phyloP scores from a whole-genome alignment of 768 basidiomycete species.

The Collybia sordida region DNA sequence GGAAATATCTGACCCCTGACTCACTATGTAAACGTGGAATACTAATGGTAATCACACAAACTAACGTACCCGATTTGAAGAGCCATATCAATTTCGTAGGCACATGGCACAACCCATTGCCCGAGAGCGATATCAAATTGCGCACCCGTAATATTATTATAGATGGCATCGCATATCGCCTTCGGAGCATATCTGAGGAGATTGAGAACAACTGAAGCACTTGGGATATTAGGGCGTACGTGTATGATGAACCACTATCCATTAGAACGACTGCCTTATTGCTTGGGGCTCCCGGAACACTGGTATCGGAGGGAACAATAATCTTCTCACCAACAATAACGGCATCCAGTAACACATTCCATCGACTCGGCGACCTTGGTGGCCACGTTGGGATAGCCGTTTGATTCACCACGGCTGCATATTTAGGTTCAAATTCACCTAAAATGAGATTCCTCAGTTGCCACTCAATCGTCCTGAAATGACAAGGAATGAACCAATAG shows the following conservation, averaged over 20 bases:
- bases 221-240: slow-evolving; percentile 41
- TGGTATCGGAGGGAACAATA: slow-evolving; percentile 47
- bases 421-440: slow-evolving; percentile 71
- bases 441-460: slow-evolving; percentile 4
- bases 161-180: slow-evolving; percentile 68
- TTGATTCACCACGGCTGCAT: slow-evolving; percentile 56
- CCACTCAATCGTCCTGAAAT: no score
- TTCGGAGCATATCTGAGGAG: slow-evolving; percentile 64
- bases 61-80: slow-evolving; percentile 69
- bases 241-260: slow-evolving; percentile 82
- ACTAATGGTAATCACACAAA: background rate
- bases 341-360: slow-evolving; percentile 78
- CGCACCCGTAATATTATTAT: slow-evolving; percentile 65
- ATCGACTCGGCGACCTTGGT: slow-evolving; percentile 56
- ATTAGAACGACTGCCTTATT: slow-evolving; percentile 75
- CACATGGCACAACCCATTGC: slow-evolving; percentile 76
- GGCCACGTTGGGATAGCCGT: slow-evolving; percentile 76
- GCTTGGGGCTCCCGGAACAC: slow-evolving; percentile 55
- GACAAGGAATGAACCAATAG: slow-evolving; percentile 52
- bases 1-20: slow-evolving; percentile 71
- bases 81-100: slow-evolving; percentile 73
- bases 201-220: slow-evolving; percentile 1
- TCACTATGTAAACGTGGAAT: slow-evolving; percentile 5
- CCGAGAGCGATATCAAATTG: slow-evolving; percentile 47
- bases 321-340: slow-evolving; percentile 58